Percentiles rank a stretch among this genome's conserved stretches.
These are phyloP conservation scores for Pestalotiopsis sp. DNA, from an alignment of 2,329 filamentous ascomycete genomes.

Conservation along the genomic window DNA sequence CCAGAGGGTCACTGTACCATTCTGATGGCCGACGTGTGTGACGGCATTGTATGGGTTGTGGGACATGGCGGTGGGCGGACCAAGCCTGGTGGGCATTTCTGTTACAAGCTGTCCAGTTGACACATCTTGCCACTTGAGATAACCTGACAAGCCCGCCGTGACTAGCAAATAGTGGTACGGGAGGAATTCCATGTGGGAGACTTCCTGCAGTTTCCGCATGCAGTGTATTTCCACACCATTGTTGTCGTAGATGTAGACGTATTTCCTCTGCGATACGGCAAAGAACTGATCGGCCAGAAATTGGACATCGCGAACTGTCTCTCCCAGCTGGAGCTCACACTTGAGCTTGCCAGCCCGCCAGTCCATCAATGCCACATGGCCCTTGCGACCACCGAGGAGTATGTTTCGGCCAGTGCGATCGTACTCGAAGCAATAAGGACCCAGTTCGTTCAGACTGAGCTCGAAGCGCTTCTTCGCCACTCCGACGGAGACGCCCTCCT, in stretches of 20 bases:
- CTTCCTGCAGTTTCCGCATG: constrained; percentile 85
- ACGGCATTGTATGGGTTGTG: constrained; percentile 95
- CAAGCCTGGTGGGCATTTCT: background rate
- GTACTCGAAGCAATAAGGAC: constrained; percentile 88
- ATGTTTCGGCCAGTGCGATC: constrained; percentile 85
- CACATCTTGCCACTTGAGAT: constrained; percentile 91
- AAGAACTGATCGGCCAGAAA: constrained; percentile 97
- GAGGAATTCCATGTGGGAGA: constrained; percentile 90
- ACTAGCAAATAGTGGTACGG: constrained; percentile 95
- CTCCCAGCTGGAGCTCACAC: constrained; percentile 69
- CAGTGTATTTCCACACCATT: constrained; percentile 91
- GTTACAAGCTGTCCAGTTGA: constrained; percentile 85
- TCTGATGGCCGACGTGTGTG: constrained; percentile 89
- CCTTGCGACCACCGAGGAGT: constrained; percentile 84
- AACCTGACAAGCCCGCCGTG: constrained; percentile 70
- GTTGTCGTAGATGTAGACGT: constrained; percentile 94
- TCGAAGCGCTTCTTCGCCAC: constrained; percentile 94
- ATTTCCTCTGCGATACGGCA: constrained; percentile 93
- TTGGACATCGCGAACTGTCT: constrained; percentile 85
- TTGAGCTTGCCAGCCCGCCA: constrained; percentile 14
- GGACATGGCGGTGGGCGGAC: constrained; percentile 75
- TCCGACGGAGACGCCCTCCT: constrained; percentile 71
- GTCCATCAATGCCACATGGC: constrained; percentile 94
- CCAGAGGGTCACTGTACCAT: constrained; percentile 93
- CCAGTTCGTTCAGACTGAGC: constrained; percentile 76